Base-by-base conservation (phyloP, 2,329 filamentous ascomycete species). In the Pseudogymnoascus sp. region DNA sequence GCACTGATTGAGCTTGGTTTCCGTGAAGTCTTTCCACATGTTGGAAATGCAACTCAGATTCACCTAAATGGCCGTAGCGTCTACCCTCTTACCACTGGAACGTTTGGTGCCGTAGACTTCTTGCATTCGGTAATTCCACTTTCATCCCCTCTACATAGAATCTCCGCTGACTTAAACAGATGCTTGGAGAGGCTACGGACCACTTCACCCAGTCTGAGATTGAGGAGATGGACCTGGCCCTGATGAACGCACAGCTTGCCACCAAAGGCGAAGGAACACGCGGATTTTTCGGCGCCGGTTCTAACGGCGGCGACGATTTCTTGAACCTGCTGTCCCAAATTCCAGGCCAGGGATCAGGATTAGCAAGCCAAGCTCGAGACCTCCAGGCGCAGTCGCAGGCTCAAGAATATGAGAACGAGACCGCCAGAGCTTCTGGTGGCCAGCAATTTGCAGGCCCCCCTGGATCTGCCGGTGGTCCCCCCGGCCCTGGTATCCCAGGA, bases 191-290 rank as follows among this genome's bases (percentile, higher is more conserved):
- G 72, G 89, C 89, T 32, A 90, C 84, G 9, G 90, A 94, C 69
- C 88, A 92, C 70, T 90, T 94, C 69, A 89, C 89, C 2, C 90
- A 94, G 71, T 90, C 89, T 14, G 89, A 93, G 71, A 85, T 94
- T 35, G 89, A 91, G 62, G 87, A 93, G 72, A 85, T 93, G 68
- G 87, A 94, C 66, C 75, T 86, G 64, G 88, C 86, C 3, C 79
- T 94, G 50, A 85, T 86, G 65, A 86, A 86, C 64, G 89, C 89
- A 85, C 74, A 79, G 77, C 58, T 72, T 74, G 62, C 75, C 65
- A 67, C 76, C 71, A 67, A 18, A 71, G 65, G 71, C 58, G 69
- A 71, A 34, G 70, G 74, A 43, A 70, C 72, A 8, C 67, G 74
- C 66, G 70, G 67, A 67, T 16, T 75, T 2, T 69, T 70, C 35